Evolutionary conservation across 2,329 filamentous ascomycete genomes (phyloP).

Genomic region (Phialemonium atrogriseum): DNA sequence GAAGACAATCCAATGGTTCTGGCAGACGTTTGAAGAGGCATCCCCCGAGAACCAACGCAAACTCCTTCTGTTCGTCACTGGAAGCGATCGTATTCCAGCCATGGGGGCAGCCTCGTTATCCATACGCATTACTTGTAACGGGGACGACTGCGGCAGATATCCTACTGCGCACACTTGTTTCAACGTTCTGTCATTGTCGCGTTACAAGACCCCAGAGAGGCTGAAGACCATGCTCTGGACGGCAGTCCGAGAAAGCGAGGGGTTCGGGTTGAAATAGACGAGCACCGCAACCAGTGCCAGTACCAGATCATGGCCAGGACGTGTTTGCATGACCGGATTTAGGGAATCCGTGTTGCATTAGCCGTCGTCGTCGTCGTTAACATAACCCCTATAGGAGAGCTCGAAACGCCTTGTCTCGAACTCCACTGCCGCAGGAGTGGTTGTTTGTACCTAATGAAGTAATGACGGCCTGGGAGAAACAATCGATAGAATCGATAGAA

Average conservation of each 20-base stretch:
- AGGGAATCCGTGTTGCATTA: too few species aligned
- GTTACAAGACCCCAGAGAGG: constrained; percentile 57
- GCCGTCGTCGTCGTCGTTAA: too few species aligned
- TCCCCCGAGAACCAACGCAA: constrained; percentile 63
- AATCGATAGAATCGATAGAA: too few species aligned
- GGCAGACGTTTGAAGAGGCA: constrained; percentile 67
- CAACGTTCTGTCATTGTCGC: constrained; percentile 71
- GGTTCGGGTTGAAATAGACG: constrained; percentile 76
- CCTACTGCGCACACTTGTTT: constrained; percentile 89
- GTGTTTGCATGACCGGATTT: too few species aligned
- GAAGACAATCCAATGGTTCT: constrained; percentile 76
- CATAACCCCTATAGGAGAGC: too few species aligned
- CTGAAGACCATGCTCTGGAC: constrained; percentile 70
- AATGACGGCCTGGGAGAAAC: too few species aligned
- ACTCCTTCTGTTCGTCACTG: constrained; percentile 79
- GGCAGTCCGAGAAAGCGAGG: constrained; percentile 83
- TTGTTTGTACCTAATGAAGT: too few species aligned
- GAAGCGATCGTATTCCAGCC: constrained; percentile 82
- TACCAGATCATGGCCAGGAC: too few species aligned
- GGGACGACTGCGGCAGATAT: constrained; percentile 65
- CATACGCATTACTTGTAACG: constrained; percentile 68
- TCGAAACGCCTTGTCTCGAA: too few species aligned
- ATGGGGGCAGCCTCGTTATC: constrained; percentile 74
- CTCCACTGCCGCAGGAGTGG: too few species aligned
- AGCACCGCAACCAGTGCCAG: too few species aligned